A percentile compares a stretch with the other conserved stretches of the same genome.
Conservation (phyloP, 805 yeast species). For the Ogataea sp. region DNA sequence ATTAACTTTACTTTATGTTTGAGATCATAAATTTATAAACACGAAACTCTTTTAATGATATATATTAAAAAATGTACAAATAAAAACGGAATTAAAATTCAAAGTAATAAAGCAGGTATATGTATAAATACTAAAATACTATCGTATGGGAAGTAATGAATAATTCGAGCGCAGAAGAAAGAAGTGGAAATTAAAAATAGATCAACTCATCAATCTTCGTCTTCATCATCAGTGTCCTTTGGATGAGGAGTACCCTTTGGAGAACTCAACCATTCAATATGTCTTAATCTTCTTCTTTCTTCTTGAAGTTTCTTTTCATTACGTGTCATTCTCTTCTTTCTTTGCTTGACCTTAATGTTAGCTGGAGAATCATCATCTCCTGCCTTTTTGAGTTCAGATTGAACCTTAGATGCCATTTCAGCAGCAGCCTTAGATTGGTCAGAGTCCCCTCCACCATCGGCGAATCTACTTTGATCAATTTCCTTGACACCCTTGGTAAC, state of each 20-base stretch:
- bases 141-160: too few relatives aligned
- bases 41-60: not conserved
- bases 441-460: conserved; percentile 57
- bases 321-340: conserved; percentile 97
- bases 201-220: conserved; percentile 23
- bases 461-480: conserved; percentile 74
- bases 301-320: conserved; percentile 89
- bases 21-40: not conserved
- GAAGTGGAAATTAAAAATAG: not conserved
- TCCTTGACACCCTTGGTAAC: conserved; percentile 74
- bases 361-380: conserved; percentile 89
- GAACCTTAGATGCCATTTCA: conserved; percentile 37
- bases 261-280: conserved; percentile 88
- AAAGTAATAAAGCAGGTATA: too few relatives aligned
- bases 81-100: too few relatives aligned
- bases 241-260: conserved; percentile 99
- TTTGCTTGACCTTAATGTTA: conserved; percentile 82
- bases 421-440: conserved; percentile 37
- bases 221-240: conserved; percentile 89
- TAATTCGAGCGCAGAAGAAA: not conserved
- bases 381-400: conserved; percentile 35
- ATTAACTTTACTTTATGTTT: conserved; percentile 13
- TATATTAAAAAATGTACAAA: not conserved
- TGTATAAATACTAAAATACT: too few relatives aligned
- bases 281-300: conserved; percentile 89